Evolutionary conservation across 805 yeast genomes (phyloP).

Genomic region (Lachancea fermentati): DNA sequence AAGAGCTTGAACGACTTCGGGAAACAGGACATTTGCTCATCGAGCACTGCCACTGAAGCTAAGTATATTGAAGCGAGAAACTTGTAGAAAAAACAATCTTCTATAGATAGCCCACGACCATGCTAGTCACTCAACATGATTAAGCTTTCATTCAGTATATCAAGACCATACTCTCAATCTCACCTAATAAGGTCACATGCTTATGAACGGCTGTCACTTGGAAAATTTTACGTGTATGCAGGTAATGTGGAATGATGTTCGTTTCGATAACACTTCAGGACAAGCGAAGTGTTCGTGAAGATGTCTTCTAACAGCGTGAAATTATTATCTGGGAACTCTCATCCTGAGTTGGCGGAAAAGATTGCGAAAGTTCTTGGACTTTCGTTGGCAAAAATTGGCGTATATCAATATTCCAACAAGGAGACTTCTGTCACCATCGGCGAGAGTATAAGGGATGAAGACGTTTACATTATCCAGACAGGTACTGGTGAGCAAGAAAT

Average conservation of each 20-base stretch:
- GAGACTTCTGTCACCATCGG: conserved; percentile 75
- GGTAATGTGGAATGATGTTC: neutral
- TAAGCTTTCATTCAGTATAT: too few species aligned
- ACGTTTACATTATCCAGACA: conserved; percentile 71
- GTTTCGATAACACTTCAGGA: neutral
- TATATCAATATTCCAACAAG: conserved; percentile 62
- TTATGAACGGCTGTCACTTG: too few species aligned
- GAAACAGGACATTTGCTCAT: too few species aligned
- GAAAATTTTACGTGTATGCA: neutral
- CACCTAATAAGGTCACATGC: too few species aligned
- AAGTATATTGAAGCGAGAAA: too few species aligned
- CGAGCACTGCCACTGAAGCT: too few species aligned
- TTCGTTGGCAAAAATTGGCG: conserved; percentile 53
- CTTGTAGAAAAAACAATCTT: too few species aligned
- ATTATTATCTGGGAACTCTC: conserved; percentile 61
- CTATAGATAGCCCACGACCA: too few species aligned
- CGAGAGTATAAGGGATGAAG: conserved; percentile 82
- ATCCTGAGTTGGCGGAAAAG: conserved; percentile 62
- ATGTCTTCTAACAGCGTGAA: conserved; percentile 75
- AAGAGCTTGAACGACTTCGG: too few species aligned
- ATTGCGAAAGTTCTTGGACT: conserved; percentile 59
- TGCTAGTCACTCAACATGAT: too few species aligned
- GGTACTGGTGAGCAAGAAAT: conserved; percentile 67
- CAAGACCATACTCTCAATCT: too few species aligned
- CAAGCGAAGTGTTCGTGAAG: neutral